Evolutionary conservation across 768 basidiomycete species (phyloP), one percentile per base, ranked within the genome.

Genomic region (Daedalea quercina): DNA sequence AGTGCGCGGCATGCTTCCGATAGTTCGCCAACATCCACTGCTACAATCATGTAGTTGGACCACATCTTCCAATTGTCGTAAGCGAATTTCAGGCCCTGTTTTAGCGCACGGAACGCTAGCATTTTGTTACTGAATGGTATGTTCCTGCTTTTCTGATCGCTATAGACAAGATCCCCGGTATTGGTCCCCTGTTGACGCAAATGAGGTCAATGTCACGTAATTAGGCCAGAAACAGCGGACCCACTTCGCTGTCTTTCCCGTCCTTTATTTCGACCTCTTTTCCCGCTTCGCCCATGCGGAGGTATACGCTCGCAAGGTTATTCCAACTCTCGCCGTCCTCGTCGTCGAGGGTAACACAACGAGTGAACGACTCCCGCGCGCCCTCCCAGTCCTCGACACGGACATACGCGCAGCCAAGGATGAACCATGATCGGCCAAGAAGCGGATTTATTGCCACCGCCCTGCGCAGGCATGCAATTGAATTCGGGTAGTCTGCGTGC

Each of bases 321-420:
- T 87, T 95, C 96, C 96, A 98, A 59, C 93, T 95, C 76, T 98
- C 95, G 3, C 82, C 92, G 63, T 99, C 94, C 59, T 98, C 96
- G 54, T 94, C 92, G 55, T 98, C 95, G 54, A 98, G 84, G 12
- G 81, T 73, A 0, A 97, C 94, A 60, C 92, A 93, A 13, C 94
- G 77, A 47, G 73, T 73, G 67, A 98, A 98, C 0, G 90, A 89
- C 43, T 85, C 82, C 51, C 82, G 81, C 2, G 90, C 95, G 12
- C 82, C 85, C 15, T 77, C 78, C 94, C 94, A 98, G 46, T 84
- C 72, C 69, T 96, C 90, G 54, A 74, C 62, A n/a, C 87, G 77
- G 67, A 94, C 82, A 57, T 76, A 84, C 3, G 93, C 84, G 59
- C 95, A 97, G 0, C 96, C 96, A n/a, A 99, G 79, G 34, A 94